Evolutionary conservation across 139 green algal species (phyloP).

Genomic region (Chlorella sp.): DNA sequence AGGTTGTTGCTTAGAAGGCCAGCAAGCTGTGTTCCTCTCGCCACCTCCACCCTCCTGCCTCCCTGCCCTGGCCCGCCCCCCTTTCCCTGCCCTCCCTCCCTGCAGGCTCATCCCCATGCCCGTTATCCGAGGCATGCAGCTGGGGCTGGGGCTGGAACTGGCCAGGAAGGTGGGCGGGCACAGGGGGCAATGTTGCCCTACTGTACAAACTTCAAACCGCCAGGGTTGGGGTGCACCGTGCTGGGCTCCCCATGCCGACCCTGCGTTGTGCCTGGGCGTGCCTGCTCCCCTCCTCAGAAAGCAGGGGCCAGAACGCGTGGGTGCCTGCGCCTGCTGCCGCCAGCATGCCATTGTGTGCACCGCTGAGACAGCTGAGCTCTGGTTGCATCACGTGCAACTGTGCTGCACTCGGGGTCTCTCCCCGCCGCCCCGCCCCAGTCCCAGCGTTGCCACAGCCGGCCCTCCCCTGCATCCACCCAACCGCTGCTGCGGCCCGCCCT

Average conservation of each 20-base stretch:
- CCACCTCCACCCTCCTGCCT: not conserved
- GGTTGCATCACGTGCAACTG: not conserved
- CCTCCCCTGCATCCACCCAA: no score
- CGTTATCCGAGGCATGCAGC: slow-evolving; percentile 67
- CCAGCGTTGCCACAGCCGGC: no score
- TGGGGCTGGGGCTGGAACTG: slow-evolving; percentile 79
- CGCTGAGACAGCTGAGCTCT: not conserved
- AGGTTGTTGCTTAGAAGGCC: not conserved
- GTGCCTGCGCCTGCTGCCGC: not conserved
- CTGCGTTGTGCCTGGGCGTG: no score
- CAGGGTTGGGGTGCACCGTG: no score
- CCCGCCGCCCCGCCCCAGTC: not conserved
- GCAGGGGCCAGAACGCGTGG: no score
- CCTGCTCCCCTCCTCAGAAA: no score
- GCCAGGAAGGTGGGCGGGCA: slow-evolving; percentile 13
- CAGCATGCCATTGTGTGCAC: no score
- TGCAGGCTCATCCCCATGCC: slow-evolving; percentile 40
- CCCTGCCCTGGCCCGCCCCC: not conserved
- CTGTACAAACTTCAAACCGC: no score
- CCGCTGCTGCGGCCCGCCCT: not conserved
- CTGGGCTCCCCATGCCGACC: no score
- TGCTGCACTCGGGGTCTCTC: no score
- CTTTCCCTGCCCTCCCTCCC: not conserved
- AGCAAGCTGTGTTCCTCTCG: no score
- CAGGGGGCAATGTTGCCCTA: not conserved